Percentiles rank a stretch among this genome's conserved stretches.
These are phyloP conservation scores for Dissophora globulifera DNA, from an alignment of 192 early-diverging fungal species.

Conservation along the genomic window DNA sequence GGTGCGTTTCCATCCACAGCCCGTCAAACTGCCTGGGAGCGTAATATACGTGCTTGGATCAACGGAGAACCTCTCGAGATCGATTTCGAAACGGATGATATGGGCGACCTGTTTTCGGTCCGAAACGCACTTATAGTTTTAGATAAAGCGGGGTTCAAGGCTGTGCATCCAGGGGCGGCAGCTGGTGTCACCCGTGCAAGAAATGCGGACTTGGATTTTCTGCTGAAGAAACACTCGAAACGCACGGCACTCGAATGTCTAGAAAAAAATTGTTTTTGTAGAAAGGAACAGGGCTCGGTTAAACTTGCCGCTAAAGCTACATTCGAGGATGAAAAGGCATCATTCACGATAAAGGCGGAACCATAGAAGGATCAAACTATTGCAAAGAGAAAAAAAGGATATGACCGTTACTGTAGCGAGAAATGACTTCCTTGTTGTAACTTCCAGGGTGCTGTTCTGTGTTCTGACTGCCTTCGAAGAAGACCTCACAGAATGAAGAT, in stretches of 20 bases:
- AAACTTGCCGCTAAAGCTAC: constrained; percentile 5
- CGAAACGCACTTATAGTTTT: constrained; percentile 16
- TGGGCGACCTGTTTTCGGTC: constrained; percentile 19
- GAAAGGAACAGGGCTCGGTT: neutral
- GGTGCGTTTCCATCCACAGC: constrained; percentile 16
- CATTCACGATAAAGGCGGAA: neutral
- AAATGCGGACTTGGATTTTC: constrained; percentile 11
- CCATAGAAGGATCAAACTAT: constrained; percentile 1
- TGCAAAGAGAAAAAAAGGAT: neutral
- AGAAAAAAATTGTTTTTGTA: constrained; percentile 7
- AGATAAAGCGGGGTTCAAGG: constrained; percentile 18
- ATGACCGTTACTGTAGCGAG: neutral
- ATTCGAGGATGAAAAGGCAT: neutral
- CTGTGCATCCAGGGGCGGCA: constrained; percentile 7
- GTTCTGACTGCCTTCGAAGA: too few species aligned
- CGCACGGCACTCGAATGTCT: constrained; percentile 11
- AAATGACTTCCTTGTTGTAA: too few species aligned
- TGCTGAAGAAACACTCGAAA: neutral
- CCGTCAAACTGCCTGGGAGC: constrained; percentile 16
- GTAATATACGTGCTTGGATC: constrained; percentile 16
- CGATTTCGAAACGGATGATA: constrained; percentile 9
- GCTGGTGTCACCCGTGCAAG: constrained; percentile 8
- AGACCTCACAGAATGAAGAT: too few species aligned
- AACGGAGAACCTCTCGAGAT: constrained; percentile 13
- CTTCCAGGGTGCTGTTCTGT: too few species aligned